Conservation (phyloP, 768 basidiomycete genomes). For the Termitomyces sp. region DNA sequence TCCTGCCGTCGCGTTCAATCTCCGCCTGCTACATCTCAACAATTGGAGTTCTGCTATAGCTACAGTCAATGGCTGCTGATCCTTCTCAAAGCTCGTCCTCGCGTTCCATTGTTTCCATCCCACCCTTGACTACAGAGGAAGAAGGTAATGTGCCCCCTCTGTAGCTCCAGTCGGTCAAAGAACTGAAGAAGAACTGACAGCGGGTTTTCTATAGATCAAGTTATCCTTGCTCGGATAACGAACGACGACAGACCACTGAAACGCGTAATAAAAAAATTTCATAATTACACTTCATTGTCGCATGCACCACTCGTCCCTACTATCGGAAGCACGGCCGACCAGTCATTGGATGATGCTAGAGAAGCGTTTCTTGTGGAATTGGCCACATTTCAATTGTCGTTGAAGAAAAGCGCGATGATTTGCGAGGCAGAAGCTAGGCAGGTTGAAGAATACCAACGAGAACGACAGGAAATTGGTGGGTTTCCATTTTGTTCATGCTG, state of each 20-base stretch:
- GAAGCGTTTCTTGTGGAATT: conserved; percentile 80
- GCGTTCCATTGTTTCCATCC: conserved; percentile 27
- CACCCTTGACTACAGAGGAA: conserved; percentile 55
- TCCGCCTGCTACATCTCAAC: not conserved
- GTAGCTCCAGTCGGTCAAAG: not conserved
- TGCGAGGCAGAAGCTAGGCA: conserved; percentile 85
- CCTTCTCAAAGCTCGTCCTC: conserved; percentile 16
- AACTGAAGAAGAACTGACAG: conserved; percentile 24
- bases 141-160: conserved; percentile 42
- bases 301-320: conserved; percentile 41
- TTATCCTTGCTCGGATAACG: conserved; percentile 77
- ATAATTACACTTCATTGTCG: conserved; percentile 61
- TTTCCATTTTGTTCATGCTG: conserved; percentile 7
- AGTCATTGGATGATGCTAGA: conserved; percentile 60
- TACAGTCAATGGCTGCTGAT: conserved; percentile 12
- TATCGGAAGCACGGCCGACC: conserved; percentile 21
- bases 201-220: conserved; percentile 52
- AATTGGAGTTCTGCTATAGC: not conserved
- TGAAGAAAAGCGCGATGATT: conserved; percentile 79
- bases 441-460: conserved; percentile 78
- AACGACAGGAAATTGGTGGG: conserved; percentile 69
- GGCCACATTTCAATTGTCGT: conserved; percentile 66
- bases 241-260: conserved; percentile 80
- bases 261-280: conserved; percentile 79
- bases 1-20: not conserved